phyloP scores from a whole-genome alignment of 1,139 yeast genomes.

The Kodamaea alishanica region DNA sequence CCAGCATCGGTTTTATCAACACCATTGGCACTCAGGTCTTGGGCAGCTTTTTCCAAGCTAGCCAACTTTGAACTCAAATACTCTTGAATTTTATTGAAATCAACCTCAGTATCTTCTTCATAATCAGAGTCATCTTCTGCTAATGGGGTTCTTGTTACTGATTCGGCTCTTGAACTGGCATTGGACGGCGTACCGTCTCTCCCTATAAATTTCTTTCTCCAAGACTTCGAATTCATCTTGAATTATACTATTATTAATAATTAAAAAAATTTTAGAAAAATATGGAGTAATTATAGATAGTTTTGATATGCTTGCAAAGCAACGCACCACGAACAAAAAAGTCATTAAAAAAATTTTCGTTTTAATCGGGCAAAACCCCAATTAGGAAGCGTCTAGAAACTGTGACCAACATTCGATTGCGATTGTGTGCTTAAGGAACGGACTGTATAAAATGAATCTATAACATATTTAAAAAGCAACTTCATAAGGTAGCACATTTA shows the following conservation, averaged over 20 bases:
- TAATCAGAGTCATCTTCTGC: conserved; percentile 31
- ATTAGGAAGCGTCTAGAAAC: neutral
- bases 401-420: neutral
- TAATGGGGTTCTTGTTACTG: conserved; percentile 42
- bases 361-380: neutral
- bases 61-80: conserved; percentile 37
- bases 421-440: neutral
- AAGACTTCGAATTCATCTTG: conserved; percentile 8
- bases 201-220: conserved; percentile 14
- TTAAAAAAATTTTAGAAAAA: neutral
- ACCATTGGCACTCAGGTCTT: conserved; percentile 13
- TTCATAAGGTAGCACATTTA: conserved; percentile 62
- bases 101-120: conserved; percentile 44
- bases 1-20: conserved; percentile 13
- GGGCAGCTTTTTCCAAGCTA: conserved; percentile 16
- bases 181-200: conserved; percentile 15
- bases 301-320: neutral
- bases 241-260: neutral
- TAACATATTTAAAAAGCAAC: conserved; percentile 35
- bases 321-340: conserved; percentile 1
- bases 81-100: conserved; percentile 40
- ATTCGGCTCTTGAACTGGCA: conserved; percentile 31
- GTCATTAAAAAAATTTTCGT: conserved; percentile 4
- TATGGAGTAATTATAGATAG: neutral
- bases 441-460: neutral